Evolutionary conservation across 1,284 basidiomycete species (phyloP).

Genomic region (Cryptococcus floricola): DNA sequence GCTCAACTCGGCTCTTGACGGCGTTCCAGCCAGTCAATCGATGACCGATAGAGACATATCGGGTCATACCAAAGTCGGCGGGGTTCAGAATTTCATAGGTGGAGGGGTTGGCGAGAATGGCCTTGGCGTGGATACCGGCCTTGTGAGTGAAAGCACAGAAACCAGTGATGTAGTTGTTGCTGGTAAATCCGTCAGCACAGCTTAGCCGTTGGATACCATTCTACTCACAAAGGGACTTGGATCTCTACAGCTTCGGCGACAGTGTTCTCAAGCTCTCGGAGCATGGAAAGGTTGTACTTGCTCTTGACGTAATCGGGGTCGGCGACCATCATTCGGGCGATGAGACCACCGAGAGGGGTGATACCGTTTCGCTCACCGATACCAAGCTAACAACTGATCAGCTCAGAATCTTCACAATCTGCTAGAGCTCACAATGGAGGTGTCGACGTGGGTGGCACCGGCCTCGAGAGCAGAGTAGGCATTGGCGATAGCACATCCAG

Average conservation of each 20-base stretch:
- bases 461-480: slow-evolving; percentile 98
- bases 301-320: slow-evolving; percentile 98
- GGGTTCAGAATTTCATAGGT: slow-evolving; percentile 85
- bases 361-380: slow-evolving; percentile 99
- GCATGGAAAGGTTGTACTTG: slow-evolving; percentile 98
- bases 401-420: not conserved
- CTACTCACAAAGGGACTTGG: slow-evolving; percentile 75
- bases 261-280: slow-evolving; percentile 97
- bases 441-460: slow-evolving; percentile 98
- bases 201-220: not conserved
- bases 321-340: slow-evolving; percentile 86
- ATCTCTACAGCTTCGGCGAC: slow-evolving; percentile 99
- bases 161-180: slow-evolving; percentile 63
- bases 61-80: slow-evolving; percentile 94
- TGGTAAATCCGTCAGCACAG: slow-evolving; percentile 6
- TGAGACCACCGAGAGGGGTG: slow-evolving; percentile 92
- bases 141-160: slow-evolving; percentile 99
- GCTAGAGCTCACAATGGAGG: slow-evolving; percentile 60
- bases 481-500: slow-evolving; percentile 89
- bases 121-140: slow-evolving; percentile 99
- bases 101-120: slow-evolving; percentile 98
- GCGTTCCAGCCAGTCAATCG: slow-evolving; percentile 97
- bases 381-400: slow-evolving; percentile 63
- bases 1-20: slow-evolving; percentile 98
- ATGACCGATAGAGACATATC: slow-evolving; percentile 98